Conservation (phyloP, 1,139 yeast species). For the Zygosaccharomyces sapae region DNA sequence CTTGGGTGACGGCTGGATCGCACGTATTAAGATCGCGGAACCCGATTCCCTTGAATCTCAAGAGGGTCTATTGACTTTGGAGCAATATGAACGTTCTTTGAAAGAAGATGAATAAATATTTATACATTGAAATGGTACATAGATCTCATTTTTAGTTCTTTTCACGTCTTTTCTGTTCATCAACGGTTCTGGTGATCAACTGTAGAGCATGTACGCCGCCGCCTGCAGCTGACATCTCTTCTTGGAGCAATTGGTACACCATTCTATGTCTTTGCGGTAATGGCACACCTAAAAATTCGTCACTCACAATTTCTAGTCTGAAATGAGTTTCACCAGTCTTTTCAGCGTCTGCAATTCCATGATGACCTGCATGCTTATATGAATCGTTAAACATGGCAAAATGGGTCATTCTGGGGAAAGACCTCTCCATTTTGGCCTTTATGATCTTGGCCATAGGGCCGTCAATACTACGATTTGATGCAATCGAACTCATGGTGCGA, state of each 20-base stretch:
- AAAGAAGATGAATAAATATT: conserved; percentile 41
- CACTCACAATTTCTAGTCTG: conserved; percentile 65
- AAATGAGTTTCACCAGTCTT: conserved; percentile 86
- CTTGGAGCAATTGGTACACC: conserved; percentile 63
- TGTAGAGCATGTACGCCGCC: conserved; percentile 88
- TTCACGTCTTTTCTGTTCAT: neutral
- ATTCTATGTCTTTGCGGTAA: conserved; percentile 78
- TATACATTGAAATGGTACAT: neutral
- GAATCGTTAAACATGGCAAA: conserved; percentile 75
- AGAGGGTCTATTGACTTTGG: conserved; percentile 48
- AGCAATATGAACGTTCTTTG: conserved; percentile 62
- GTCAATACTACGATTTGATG: conserved; percentile 27
- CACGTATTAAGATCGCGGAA: conserved; percentile 47
- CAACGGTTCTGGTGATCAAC: conserved; percentile 71
- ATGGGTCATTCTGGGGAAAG: conserved; percentile 47
- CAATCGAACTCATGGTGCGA: conserved; percentile 9
- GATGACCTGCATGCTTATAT: conserved; percentile 83
- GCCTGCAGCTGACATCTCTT: conserved; percentile 52
- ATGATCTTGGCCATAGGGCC: conserved; percentile 56
- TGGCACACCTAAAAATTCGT: conserved; percentile 59
- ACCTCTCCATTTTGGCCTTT: conserved; percentile 42
- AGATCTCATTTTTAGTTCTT: neutral
- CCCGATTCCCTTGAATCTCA: conserved; percentile 28
- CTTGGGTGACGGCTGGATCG: conserved; percentile 91
- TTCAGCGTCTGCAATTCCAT: conserved; percentile 68